phyloP scores from a whole-genome alignment of 2,329 filamentous ascomycete genomes.

The Dothistroma pini region DNA sequence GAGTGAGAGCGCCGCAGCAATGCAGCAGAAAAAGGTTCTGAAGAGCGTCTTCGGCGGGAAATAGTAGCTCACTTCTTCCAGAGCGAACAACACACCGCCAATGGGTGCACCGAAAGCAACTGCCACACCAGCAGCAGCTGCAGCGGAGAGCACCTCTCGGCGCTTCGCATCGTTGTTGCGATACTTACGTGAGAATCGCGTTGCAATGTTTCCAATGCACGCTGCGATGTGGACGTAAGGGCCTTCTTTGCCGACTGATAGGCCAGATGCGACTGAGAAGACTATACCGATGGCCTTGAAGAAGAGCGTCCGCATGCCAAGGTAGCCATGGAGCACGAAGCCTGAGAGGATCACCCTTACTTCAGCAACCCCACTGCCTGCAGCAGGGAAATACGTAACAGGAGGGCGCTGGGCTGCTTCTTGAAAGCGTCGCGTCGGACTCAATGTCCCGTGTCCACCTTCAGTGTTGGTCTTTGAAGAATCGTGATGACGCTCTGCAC shows the following conservation, averaged over 20 bases:
- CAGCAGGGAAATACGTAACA: slow-evolving; percentile 93
- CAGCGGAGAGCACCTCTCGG: slow-evolving; percentile 88
- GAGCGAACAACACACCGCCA: slow-evolving; percentile 83
- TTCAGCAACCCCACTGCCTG: slow-evolving; percentile 93
- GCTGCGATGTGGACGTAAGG: slow-evolving; percentile 98
- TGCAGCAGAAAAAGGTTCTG: slow-evolving; percentile 97
- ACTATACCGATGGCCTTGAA: slow-evolving; percentile 81
- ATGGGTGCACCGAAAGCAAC: slow-evolving; percentile 92
- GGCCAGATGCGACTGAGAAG: slow-evolving; percentile 83
- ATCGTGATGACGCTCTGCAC: slow-evolving; percentile 54
- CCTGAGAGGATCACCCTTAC: slow-evolving; percentile 97
- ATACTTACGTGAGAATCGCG: slow-evolving; percentile 91
- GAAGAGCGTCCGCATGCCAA: slow-evolving; percentile 80
- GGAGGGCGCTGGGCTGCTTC: slow-evolving; percentile 52
- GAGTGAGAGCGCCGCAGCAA: slow-evolving; percentile 78
- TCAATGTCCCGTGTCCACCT: slow-evolving; percentile 39
- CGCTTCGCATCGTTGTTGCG: slow-evolving; percentile 91
- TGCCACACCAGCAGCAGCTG: slow-evolving; percentile 84
- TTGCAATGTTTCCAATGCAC: slow-evolving; percentile 91
- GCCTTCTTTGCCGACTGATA: slow-evolving; percentile 91
- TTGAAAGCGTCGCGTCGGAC: slow-evolving; percentile 40
- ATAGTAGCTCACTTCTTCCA: slow-evolving; percentile 96
- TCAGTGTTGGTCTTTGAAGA: slow-evolving; percentile 33
- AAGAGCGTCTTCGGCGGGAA: slow-evolving; percentile 97
- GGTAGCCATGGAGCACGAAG: slow-evolving; percentile 92